phyloP scores from a whole-genome alignment of 306 rosid species.

The Fragaria vesca region DNA sequence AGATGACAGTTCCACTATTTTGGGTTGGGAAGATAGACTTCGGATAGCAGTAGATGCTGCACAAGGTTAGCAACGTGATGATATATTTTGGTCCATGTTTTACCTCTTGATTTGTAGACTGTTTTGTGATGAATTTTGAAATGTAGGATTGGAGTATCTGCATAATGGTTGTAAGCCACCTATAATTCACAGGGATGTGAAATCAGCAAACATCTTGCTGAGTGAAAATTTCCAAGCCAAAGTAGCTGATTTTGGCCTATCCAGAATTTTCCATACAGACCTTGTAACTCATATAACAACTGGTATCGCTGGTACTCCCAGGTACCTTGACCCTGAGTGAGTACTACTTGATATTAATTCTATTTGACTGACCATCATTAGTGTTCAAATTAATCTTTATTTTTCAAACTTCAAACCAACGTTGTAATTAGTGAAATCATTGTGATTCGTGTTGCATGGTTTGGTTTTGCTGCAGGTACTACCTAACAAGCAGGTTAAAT shows the following conservation, averaged over 20 bases:
- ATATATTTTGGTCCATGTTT: no score
- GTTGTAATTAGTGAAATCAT: background rate
- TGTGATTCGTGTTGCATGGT: background rate
- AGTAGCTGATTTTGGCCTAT: background rate
- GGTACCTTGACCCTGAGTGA: background rate
- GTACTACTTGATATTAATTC: background rate
- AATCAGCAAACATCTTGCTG: background rate
- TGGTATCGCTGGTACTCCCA: constrained; percentile 21
- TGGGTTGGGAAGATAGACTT: background rate
- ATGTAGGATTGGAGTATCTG: background rate
- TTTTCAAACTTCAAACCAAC: background rate
- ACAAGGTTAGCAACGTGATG: constrained; percentile 3
- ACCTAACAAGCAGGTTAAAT: background rate
- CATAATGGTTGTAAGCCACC: background rate
- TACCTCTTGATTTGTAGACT: no score
- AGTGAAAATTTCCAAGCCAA: background rate
- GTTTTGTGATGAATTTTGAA: background rate
- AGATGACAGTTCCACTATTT: background rate
- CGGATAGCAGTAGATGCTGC: constrained; percentile 24
- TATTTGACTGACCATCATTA: background rate
- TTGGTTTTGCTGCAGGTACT: constrained; percentile 16
- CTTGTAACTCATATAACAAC: constrained; percentile 17
- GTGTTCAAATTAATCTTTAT: background rate
- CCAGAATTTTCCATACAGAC: background rate
- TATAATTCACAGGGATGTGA: background rate